A percentile compares a stretch with the other conserved stretches of the same genome.
Evolutionary conservation across 2,329 filamentous ascomycete species (phyloP).

Genomic region (Colletotrichum zoysiae): DNA sequence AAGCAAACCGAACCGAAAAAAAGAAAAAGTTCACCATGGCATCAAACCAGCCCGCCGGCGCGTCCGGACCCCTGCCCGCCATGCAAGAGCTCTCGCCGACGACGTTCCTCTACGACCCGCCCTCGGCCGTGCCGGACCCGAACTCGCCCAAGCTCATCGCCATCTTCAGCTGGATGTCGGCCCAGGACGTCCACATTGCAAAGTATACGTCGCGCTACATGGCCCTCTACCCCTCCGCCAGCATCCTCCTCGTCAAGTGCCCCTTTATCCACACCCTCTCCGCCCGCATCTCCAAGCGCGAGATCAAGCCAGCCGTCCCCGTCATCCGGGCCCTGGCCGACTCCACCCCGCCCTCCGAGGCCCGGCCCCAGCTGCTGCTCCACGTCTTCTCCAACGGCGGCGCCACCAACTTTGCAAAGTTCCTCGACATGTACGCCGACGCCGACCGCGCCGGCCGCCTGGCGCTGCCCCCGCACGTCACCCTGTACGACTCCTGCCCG

Average conservation of each 20-base stretch:
- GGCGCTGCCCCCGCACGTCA: slow-evolving; percentile 57
- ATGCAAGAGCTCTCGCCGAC: slow-evolving; percentile 55
- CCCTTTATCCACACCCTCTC: slow-evolving; percentile 53
- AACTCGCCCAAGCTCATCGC: slow-evolving; percentile 60
- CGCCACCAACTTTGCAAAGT: slow-evolving; percentile 54
- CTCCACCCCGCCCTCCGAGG: slow-evolving; percentile 40
- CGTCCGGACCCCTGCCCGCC: slow-evolving; percentile 48
- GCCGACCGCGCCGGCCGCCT: slow-evolving; percentile 42
- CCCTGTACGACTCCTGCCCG: slow-evolving; percentile 63
- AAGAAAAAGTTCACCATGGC: slow-evolving; percentile 45
- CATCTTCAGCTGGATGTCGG: slow-evolving; percentile 64
- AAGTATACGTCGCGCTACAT: slow-evolving; percentile 65
- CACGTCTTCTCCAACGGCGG: slow-evolving; percentile 69
- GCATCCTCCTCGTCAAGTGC: slow-evolving; percentile 62
- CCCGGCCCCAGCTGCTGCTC: slow-evolving; percentile 53
- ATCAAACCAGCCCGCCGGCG: slow-evolving; percentile 42
- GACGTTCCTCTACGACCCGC: slow-evolving; percentile 53
- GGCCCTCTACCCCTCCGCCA: slow-evolving; percentile 57
- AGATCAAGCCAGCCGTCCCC: slow-evolving; percentile 55
- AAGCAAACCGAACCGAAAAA: background rate
- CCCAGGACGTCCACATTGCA: slow-evolving; percentile 61
- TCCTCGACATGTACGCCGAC: slow-evolving; percentile 53
- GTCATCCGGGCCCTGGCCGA: slow-evolving; percentile 52
- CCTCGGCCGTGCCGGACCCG: slow-evolving; percentile 22
- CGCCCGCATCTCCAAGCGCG: slow-evolving; percentile 47